Conservation (phyloP, 2,329 filamentous ascomycete genomes). For the Dendryphion nanum region DNA sequence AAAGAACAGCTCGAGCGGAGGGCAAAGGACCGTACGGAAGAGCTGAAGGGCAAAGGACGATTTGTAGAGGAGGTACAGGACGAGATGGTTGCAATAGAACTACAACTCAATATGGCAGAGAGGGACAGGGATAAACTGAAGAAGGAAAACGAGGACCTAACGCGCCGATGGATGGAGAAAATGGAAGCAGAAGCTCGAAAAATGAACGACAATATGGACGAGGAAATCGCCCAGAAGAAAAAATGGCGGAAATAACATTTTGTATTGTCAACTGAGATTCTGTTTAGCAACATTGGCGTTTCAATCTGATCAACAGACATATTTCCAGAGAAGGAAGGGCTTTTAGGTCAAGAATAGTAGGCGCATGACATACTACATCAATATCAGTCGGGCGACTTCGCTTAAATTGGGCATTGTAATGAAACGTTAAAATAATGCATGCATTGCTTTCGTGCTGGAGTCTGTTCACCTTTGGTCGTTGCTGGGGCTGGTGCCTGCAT, state of each 20-base stretch:
- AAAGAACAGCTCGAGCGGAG: constrained; percentile 62
- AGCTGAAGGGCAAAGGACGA: constrained; percentile 79
- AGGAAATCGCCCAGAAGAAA: constrained; percentile 19
- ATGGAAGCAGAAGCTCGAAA: constrained; percentile 83
- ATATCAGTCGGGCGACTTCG: no score
- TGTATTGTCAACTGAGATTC: no score
- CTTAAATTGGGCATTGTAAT: no score
- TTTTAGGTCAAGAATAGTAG: no score
- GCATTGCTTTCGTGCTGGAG: no score
- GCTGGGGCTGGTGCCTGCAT: no score
- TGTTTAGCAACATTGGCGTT: no score
- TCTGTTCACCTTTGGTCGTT: no score
- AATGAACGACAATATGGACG: constrained; percentile 63
- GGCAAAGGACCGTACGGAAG: constrained; percentile 79
- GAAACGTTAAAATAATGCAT: no score
- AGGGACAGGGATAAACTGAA: constrained; percentile 70
- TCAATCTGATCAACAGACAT: no score
- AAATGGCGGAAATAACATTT: constrained; percentile 16
- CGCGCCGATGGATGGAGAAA: constrained; percentile 86
- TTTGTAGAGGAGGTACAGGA: constrained; percentile 87
- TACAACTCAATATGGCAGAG: constrained; percentile 85
- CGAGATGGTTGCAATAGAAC: constrained; percentile 82
- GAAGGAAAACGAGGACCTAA: constrained; percentile 82
- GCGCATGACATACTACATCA: no score
- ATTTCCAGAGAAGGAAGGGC: no score